These are phyloP conservation scores for Trichoderma pleuroti DNA, from an alignment of 2,329 filamentous ascomycete species.

Conservation along the genomic window DNA sequence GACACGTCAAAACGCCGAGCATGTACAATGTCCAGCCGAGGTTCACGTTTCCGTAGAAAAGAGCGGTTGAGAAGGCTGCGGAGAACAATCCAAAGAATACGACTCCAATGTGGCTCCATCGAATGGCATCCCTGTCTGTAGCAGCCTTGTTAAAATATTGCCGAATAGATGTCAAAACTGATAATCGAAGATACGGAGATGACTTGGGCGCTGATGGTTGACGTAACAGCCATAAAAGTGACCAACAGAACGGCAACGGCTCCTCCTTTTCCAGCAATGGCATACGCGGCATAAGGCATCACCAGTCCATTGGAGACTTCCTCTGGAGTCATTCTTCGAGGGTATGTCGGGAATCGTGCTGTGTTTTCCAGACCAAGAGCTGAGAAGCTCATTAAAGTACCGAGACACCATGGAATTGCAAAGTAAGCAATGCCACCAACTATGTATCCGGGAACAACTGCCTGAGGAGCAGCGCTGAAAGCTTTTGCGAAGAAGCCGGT, in stretches of 20 bases:
- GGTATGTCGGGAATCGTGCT: constrained; percentile 52
- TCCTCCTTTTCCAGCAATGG: constrained; percentile 66
- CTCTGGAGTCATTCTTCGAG: constrained; percentile 51
- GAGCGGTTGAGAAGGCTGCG: constrained; percentile 48
- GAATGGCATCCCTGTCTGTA: constrained; percentile 47
- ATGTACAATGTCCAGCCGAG: constrained; percentile 54
- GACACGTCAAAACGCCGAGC: constrained; percentile 51
- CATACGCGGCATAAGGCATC: constrained; percentile 65
- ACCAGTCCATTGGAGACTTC: constrained; percentile 68
- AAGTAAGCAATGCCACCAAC: constrained; percentile 53
- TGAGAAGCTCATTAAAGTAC: constrained; percentile 47
- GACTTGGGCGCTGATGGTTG: constrained; percentile 49
- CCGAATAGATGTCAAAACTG: constrained; percentile 51
- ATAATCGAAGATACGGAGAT: constrained; percentile 53
- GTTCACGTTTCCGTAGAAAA: constrained; percentile 53
- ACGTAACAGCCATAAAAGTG: constrained; percentile 75
- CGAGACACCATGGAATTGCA: constrained; percentile 51
- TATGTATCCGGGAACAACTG: constrained; percentile 51
- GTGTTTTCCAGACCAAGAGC: constrained; percentile 46
- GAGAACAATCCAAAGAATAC: constrained; percentile 50
- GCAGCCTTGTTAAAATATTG: constrained; percentile 47
- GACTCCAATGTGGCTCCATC: constrained; percentile 50
- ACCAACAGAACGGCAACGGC: constrained; percentile 65
- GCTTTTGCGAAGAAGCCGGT: constrained; percentile 38
- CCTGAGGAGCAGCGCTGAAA: constrained; percentile 44